A percentile compares a stretch with the other conserved stretches of the same genome.
Evolutionary conservation across 1,284 basidiomycete genomes (phyloP).

Genomic region (Trichosporon faecale): DNA sequence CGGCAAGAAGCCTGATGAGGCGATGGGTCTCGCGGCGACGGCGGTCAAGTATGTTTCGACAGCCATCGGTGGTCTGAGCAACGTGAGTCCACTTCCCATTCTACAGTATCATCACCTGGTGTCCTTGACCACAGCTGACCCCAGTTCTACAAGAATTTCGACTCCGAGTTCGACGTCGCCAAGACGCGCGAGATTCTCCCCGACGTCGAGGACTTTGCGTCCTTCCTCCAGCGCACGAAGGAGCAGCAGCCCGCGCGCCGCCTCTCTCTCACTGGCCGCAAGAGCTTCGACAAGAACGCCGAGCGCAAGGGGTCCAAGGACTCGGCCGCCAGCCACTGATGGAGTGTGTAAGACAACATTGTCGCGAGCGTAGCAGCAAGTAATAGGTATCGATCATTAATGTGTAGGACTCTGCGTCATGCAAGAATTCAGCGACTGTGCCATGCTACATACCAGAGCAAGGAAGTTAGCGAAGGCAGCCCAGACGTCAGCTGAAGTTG

Average conservation of each 20-base stretch:
- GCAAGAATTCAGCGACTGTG: no score
- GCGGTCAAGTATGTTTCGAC: conserved; percentile 20
- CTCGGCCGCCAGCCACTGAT: not conserved
- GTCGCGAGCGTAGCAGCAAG: no score
- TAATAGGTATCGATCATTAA: no score
- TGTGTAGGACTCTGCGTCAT: no score
- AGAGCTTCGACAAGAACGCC: not conserved
- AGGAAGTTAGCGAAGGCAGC: no score
- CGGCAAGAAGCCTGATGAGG: conserved; percentile 21
- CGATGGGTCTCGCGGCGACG: conserved; percentile 19
- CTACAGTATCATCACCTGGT: no score
- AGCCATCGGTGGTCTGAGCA: conserved; percentile 15
- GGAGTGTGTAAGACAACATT: no score
- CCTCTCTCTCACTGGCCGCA: not conserved
- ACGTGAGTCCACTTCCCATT: conserved; percentile 21
- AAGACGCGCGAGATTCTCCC: conserved; percentile 23
- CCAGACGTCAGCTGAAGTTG: no score
- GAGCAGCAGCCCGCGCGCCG: conserved; percentile 13
- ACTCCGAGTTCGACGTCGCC: conserved; percentile 21
- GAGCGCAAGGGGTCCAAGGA: not conserved
- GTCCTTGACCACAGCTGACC: conserved; percentile 1
- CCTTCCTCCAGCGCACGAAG: conserved; percentile 35
- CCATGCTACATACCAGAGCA: no score
- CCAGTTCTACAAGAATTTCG: conserved; percentile 34
- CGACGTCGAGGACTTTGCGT: conserved; percentile 28